Base-by-base conservation (phyloP, 192 early-diverging fungal genomes). In the Lunasporangiospora selenospora region DNA sequence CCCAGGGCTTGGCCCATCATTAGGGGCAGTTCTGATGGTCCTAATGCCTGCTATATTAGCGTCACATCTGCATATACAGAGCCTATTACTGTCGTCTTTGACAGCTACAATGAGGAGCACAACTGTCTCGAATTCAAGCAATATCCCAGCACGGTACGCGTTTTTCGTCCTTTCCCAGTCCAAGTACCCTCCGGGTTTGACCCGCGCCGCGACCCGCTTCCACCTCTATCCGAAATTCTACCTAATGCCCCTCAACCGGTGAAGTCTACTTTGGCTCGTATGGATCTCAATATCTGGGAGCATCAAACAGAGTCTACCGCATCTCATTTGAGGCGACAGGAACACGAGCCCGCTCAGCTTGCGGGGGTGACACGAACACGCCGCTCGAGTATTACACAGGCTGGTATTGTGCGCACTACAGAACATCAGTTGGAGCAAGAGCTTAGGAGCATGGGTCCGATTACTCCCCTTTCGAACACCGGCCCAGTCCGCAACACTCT, bases 121-220 rank as follows among this genome's bases (percentile, higher is more conserved):
- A 73, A 73, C 39, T 73, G 58, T 26, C 61, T 73, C 3, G 69
- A 73, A 49, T 73, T 73, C 34, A 23, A 44, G 18, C 69, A 73
- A 12, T 16, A 12, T 0, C 15, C 64, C 0, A 36, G 3, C 13
- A 29, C 61, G 2, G 51, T 30, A 10, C n/a, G 12, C 24, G 29
- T 42, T n/a, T n/a, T n/a, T n/a, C n/a, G n/a, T n/a, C n/a, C n/a
- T n/a, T n/a, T n/a, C n/a, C n/a, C n/a, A n/a, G n/a, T n/a, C n/a
- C n/a, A n/a, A n/a, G n/a, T n/a, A n/a, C n/a, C n/a, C n/a, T n/a
- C n/a, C n/a, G n/a, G n/a, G n/a, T n/a, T n/a, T n/a, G n/a, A n/a
- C n/a, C 29, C 26, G 21, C 23, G 36, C 12, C 32, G 16, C 31
- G n/a, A 36, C n/a, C 16, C 31, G 2, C 26, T 30, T 15, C 18